These are phyloP conservation scores for Sclerotinia minor DNA, from an alignment of 2,329 filamentous ascomycete genomes.

Conservation along the genomic window DNA sequence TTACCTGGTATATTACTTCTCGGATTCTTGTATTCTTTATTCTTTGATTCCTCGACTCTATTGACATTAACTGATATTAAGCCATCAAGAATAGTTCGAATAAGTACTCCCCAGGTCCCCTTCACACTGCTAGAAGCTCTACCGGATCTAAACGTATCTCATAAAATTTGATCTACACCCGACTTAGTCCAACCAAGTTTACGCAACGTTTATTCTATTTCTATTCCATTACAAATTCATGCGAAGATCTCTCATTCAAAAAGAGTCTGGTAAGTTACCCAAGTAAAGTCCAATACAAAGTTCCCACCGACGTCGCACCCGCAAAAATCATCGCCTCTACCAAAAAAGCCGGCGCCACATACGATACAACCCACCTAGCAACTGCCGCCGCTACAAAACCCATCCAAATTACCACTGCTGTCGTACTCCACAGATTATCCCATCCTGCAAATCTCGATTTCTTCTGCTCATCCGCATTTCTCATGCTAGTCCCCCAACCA, in stretches of 20 bases:
- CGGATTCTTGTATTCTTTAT: too few species aligned
- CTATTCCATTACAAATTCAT: too few species aligned
- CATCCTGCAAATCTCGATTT: slow-evolving; percentile 28
- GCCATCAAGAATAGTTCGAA: too few species aligned
- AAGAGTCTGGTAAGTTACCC: not conserved
- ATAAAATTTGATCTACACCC: not conserved
- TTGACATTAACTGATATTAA: too few species aligned
- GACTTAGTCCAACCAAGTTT: not conserved
- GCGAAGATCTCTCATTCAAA: not conserved
- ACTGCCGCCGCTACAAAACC: slow-evolving; percentile 29
- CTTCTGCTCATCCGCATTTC: slow-evolving; percentile 38
- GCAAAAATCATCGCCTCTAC: slow-evolving; percentile 26
- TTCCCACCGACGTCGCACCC: slow-evolving; percentile 16
- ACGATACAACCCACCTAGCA: slow-evolving; percentile 17
- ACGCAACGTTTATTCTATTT: not conserved
- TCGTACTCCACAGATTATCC: slow-evolving; percentile 29
- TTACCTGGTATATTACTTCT: too few species aligned
- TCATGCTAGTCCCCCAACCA: slow-evolving; percentile 44
- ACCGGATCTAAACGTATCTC: not conserved
- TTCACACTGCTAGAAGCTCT: too few species aligned
- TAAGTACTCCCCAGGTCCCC: too few species aligned
- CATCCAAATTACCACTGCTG: slow-evolving; percentile 29
- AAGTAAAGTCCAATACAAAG: slow-evolving; percentile 25
- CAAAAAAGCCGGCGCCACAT: slow-evolving; percentile 25
- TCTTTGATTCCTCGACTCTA: too few species aligned